Conservation (phyloP, 2,329 filamentous ascomycete species). For the Ophidiomyces ophidiicola region DNA sequence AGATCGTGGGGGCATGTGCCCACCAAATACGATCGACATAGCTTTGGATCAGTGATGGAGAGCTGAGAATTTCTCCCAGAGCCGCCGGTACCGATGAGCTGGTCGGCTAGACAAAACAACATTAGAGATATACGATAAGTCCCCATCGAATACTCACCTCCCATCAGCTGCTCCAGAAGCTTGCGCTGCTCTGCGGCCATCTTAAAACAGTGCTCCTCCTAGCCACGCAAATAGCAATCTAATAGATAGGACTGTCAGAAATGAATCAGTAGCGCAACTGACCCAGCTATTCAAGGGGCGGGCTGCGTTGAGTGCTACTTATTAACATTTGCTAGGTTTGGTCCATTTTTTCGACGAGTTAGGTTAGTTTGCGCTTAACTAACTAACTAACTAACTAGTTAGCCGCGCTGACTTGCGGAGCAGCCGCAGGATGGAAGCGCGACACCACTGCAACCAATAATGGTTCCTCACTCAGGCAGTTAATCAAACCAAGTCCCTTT, state of each 20-base stretch:
- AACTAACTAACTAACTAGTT: too few species aligned
- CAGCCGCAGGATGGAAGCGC: too few species aligned
- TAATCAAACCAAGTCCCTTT: not conserved
- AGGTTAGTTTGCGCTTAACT: too few species aligned
- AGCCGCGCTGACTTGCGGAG: too few species aligned
- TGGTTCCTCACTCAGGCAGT: too few species aligned
- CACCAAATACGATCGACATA: slow-evolving; percentile 85
- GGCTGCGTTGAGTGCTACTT: not conserved
- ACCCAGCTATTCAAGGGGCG: too few species aligned
- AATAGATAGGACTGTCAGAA: not conserved
- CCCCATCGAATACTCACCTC: slow-evolving; percentile 28
- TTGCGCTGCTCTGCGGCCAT: slow-evolving; percentile 98
- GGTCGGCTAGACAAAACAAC: slow-evolving; percentile 32
- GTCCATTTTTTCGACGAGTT: too few species aligned
- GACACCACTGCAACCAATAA: too few species aligned
- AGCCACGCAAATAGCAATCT: not conserved
- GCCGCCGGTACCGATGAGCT: slow-evolving; percentile 68
- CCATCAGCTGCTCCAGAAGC: slow-evolving; percentile 88
- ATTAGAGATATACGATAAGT: slow-evolving; percentile 18
- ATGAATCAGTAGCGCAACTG: not conserved
- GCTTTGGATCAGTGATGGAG: slow-evolving; percentile 79
- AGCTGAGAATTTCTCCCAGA: slow-evolving; percentile 66
- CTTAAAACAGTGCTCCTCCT: slow-evolving; percentile 4
- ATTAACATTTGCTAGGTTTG: not conserved
- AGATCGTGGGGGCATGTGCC: slow-evolving; percentile 96